Evolutionary conservation across 352 stramenopile genomes (phyloP).

Genomic region (Pythium monospermum): DNA sequence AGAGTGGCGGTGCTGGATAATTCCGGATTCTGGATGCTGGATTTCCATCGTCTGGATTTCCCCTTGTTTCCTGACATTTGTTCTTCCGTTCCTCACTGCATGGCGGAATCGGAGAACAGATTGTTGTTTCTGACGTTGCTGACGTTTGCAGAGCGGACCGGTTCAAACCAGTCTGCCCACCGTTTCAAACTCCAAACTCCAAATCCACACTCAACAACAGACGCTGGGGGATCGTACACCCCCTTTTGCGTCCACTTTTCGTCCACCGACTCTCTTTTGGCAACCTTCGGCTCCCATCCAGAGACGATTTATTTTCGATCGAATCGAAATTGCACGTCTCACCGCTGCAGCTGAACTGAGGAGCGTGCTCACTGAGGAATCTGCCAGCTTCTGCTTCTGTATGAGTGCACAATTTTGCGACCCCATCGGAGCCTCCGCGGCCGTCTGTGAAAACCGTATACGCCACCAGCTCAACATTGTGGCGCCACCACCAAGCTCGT

Average conservation of each 20-base stretch:
- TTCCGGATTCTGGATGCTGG: neutral
- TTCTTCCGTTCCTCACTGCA: too few species aligned
- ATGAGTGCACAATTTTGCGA: conserved; percentile 13
- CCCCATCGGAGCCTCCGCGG: neutral
- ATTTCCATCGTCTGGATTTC: neutral
- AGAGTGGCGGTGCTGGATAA: too few species aligned
- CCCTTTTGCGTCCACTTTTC: neutral
- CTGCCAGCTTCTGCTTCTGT: neutral
- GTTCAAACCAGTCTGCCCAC: too few species aligned
- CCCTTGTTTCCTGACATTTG: too few species aligned
- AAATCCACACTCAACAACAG: neutral
- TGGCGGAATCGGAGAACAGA: neutral
- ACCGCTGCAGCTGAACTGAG: too few species aligned
- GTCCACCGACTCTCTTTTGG: conserved; percentile 25
- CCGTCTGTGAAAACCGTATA: conserved; percentile 18
- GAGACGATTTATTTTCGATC: too few species aligned
- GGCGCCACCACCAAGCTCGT: conserved; percentile 11
- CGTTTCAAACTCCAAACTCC: neutral
- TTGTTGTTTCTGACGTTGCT: too few species aligned
- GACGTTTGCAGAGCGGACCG: too few species aligned
- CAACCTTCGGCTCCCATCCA: conserved; percentile 16
- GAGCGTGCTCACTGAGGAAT: neutral
- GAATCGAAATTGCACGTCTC: too few species aligned
- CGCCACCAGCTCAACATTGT: conserved; percentile 18
- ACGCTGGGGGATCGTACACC: neutral